Conservation (phyloP, 2,329 filamentous ascomycete genomes). For the Immersiporthe knoxdaviesiana region DNA sequence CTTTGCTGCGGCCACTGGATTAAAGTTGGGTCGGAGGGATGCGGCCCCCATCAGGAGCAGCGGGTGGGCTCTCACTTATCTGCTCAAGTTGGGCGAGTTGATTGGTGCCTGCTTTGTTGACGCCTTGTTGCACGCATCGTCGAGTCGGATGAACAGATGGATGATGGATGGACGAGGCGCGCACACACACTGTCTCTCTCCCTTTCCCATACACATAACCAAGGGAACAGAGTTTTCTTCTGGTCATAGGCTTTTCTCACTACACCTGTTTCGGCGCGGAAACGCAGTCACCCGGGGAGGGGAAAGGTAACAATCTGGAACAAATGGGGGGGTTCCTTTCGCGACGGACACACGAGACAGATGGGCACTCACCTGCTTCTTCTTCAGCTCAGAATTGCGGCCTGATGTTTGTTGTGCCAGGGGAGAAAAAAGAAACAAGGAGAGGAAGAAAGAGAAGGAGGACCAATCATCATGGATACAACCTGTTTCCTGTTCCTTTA, state of each 20-base stretch:
- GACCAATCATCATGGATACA: not conserved
- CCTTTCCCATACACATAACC: not conserved
- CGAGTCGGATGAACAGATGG: not conserved
- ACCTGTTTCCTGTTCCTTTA: not conserved
- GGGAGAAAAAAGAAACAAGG: too few relatives aligned
- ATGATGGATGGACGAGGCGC: not conserved
- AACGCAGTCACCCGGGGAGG: not conserved
- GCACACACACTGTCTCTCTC: not conserved
- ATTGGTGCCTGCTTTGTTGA: not conserved
- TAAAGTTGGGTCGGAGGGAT: constrained; percentile 4
- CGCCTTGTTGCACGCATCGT: not conserved
- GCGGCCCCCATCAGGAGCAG: not conserved
- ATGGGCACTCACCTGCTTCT: not conserved
- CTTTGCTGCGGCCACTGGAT: not conserved
- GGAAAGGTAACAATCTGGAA: not conserved
- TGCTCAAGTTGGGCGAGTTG: too few relatives aligned
- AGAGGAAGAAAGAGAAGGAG: not conserved
- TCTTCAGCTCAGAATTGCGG: not conserved
- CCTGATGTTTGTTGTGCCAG: not conserved
- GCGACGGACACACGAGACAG: not conserved
- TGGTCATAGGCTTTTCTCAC: not conserved
- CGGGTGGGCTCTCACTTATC: too few relatives aligned
- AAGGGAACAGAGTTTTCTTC: not conserved
- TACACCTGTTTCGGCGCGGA: not conserved
- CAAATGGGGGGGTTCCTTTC: not conserved